Evolutionary conservation across 2,329 filamentous ascomycete species (phyloP).

Genomic region (Colletotrichum sansevieriae): DNA sequence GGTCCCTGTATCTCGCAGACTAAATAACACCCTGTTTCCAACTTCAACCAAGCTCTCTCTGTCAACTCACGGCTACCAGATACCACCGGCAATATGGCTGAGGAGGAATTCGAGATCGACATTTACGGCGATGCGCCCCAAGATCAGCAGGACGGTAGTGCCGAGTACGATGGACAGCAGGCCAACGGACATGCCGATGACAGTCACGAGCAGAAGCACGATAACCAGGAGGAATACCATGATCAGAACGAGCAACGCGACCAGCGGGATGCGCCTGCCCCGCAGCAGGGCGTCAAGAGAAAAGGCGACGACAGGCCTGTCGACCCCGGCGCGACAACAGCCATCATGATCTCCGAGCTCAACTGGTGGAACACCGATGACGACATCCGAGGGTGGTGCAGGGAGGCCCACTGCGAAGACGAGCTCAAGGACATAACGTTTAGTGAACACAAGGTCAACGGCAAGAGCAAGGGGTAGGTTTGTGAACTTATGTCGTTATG

Average conservation of each 20-base stretch:
- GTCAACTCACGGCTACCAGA: constrained; percentile 37
- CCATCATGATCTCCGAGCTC: constrained; percentile 88
- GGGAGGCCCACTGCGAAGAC: constrained; percentile 82
- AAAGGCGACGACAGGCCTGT: constrained; percentile 72
- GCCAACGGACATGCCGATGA: constrained; percentile 49
- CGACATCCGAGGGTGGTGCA: constrained; percentile 89
- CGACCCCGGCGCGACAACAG: constrained; percentile 73
- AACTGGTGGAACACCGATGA: constrained; percentile 99
- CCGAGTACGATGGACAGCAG: constrained; percentile 53
- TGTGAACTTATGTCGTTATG: neutral
- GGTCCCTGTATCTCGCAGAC: constrained; percentile 54
- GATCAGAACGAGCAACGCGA: constrained; percentile 45
- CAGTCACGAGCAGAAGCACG: constrained; percentile 56
- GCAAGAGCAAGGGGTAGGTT: constrained; percentile 93
- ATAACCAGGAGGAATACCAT: constrained; percentile 46
- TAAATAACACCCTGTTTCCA: constrained; percentile 43
- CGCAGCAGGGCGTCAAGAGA: constrained; percentile 70
- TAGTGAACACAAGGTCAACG: constrained; percentile 98
- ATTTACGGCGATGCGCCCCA: constrained; percentile 73
- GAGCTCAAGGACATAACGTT: constrained; percentile 95
- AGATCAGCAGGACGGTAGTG: constrained; percentile 55
- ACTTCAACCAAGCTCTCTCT: constrained; percentile 33
- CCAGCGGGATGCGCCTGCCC: constrained; percentile 47
- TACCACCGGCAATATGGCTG: constrained; percentile 66
- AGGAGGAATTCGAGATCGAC: constrained; percentile 80